A percentile compares a stretch with the other conserved stretches of the same genome.
Evolutionary conservation across 495 filamentous ascomycete genomes (phyloP).

Genomic region (Aspergillus carlsbadensis): DNA sequence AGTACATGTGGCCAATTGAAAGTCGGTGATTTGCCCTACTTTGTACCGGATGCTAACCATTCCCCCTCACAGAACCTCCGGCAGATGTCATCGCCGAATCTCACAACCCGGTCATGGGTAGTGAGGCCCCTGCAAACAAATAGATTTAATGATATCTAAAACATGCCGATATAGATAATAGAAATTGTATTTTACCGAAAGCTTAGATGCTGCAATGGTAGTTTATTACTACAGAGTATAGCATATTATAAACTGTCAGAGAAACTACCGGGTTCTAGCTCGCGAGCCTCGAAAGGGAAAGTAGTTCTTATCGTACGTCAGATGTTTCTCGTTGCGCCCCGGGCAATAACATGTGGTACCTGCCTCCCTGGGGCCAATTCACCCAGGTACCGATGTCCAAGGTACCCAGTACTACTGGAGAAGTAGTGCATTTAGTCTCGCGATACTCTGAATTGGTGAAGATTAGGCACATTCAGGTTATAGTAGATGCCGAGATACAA

Average conservation of each 20-base stretch:
- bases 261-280: too few relatives aligned
- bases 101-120: slow-evolving; percentile 33
- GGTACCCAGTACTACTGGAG: too few relatives aligned
- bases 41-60: slow-evolving; percentile 22
- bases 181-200: slow-evolving; percentile 18
- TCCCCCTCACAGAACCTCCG: slow-evolving; percentile 48
- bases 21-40: neutral
- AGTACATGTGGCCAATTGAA: slow-evolving; percentile 23
- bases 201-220: neutral
- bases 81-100: slow-evolving; percentile 51
- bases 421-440: too few relatives aligned
- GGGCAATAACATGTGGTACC: too few relatives aligned
- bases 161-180: slow-evolving; percentile 36
- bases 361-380: too few relatives aligned
- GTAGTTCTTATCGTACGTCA: too few relatives aligned
- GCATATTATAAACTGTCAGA: too few relatives aligned
- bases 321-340: too few relatives aligned
- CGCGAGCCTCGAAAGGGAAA: too few relatives aligned
- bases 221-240: neutral
- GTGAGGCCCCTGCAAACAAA: slow-evolving; percentile 46
- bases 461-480: neutral
- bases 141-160: slow-evolving; percentile 36
- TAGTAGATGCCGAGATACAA: neutral
- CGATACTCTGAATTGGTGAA: too few relatives aligned
- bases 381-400: too few relatives aligned